These are phyloP conservation scores for Glycine tomentella DNA, from an alignment of 306 rosid species.

Conservation along the genomic window DNA sequence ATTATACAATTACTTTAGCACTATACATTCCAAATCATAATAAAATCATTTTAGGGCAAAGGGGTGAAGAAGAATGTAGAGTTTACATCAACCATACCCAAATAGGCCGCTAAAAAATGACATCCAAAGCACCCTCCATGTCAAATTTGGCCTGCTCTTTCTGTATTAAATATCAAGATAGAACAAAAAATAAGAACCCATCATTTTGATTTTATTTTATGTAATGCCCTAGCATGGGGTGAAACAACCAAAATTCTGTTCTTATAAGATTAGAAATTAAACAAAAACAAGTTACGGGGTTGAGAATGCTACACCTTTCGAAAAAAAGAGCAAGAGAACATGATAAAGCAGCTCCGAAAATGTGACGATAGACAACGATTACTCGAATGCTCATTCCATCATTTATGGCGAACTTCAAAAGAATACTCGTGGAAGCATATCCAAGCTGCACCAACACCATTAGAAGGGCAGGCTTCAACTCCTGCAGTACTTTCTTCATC, in stretches of 20 bases:
- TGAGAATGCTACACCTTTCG: not conserved
- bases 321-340: not conserved
- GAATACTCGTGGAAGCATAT: not conserved
- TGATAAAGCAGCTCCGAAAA: not conserved
- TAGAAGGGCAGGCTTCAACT: not conserved
- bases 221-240: not conserved
- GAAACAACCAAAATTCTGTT: not conserved
- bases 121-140: not conserved
- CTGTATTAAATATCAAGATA: not conserved
- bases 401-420: not conserved
- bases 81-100: not conserved
- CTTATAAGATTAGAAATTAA: not conserved
- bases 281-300: not conserved
- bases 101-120: not conserved
- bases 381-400: slow-evolving; percentile 14
- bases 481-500: not conserved
- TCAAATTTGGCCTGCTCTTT: not conserved
- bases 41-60: too few species aligned
- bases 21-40: too few species aligned
- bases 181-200: not conserved
- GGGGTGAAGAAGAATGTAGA: too few species aligned
- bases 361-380: not conserved
- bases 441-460: not conserved
- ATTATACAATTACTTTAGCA: not conserved
- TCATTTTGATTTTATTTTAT: not conserved